phyloP scores from a whole-genome alignment of 345 rosid genomes.

The Brassica nigra region DNA sequence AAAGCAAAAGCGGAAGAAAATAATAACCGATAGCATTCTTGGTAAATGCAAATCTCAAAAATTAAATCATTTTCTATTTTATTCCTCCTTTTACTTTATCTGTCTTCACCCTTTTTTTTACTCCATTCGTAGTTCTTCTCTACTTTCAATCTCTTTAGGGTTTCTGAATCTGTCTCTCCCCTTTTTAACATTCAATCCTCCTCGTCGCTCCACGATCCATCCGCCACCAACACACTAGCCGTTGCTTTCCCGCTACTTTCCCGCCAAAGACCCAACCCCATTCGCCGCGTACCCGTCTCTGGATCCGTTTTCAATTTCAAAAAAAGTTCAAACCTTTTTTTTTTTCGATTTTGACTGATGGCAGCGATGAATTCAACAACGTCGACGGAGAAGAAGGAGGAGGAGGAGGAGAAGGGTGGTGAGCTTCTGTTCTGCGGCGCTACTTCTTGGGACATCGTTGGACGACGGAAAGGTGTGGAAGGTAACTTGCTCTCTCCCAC shows the following conservation, averaged over 20 bases:
- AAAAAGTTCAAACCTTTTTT: not conserved
- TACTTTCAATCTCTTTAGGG: no score
- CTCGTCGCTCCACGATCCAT: no score
- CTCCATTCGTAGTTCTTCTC: no score
- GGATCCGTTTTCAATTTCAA: conserved; percentile 27
- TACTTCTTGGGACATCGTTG: conserved; percentile 76
- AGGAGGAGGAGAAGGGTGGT: conserved; percentile 66
- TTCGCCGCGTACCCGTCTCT: conserved; percentile 33
- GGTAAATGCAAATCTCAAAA: no score
- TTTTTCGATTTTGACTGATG: conserved; percentile 37
- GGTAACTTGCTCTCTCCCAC: conserved; percentile 88
- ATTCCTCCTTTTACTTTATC: no score
- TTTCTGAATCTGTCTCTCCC: no score
- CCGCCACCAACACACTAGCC: conserved; percentile 35
- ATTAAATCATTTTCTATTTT: no score
- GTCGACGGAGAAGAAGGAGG: conserved; percentile 53
- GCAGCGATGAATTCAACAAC: conserved; percentile 39
- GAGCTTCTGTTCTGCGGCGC: conserved; percentile 90
- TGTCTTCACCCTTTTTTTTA: no score
- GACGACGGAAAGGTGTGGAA: conserved; percentile 66
- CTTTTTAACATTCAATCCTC: no score
- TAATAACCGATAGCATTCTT: no score
- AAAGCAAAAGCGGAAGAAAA: no score
- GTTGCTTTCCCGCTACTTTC: conserved; percentile 77
- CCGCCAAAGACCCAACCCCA: not conserved